Evolutionary conservation across 1,284 basidiomycete species (phyloP).

Genomic region (Sanghuangporus sanghuang): DNA sequence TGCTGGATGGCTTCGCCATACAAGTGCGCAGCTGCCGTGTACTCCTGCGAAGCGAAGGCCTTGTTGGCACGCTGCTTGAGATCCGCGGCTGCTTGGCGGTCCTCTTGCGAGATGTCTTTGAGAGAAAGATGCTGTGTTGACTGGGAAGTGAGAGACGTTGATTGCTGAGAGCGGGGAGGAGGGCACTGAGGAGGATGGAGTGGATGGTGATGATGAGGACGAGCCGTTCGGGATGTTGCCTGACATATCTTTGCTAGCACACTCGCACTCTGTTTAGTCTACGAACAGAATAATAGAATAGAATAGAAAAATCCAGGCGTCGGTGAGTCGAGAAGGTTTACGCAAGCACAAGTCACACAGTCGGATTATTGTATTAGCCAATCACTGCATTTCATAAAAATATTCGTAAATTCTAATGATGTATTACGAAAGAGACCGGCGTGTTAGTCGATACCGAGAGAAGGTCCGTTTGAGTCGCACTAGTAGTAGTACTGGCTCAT

Average conservation of each 20-base stretch:
- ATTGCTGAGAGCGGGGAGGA: background rate
- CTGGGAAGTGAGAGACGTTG: slow-evolving; percentile 39
- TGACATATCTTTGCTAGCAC: background rate
- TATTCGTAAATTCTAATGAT: too few species aligned
- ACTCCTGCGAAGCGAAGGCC: slow-evolving; percentile 68
- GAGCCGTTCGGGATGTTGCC: background rate
- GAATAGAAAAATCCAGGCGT: too few species aligned
- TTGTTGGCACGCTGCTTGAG: slow-evolving; percentile 85
- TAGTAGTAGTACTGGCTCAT: too few species aligned
- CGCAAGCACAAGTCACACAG: background rate
- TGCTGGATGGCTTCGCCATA: slow-evolving; percentile 77
- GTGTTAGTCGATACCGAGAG: too few species aligned
- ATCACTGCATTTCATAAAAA: too few species aligned
- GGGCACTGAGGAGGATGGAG: background rate
- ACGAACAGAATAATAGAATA: background rate
- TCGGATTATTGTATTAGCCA: too few species aligned
- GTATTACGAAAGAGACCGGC: too few species aligned
- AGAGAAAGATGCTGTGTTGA: slow-evolving; percentile 37
- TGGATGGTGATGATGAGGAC: background rate
- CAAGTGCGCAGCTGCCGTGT: slow-evolving; percentile 58
- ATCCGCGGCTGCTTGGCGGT: slow-evolving; percentile 58
- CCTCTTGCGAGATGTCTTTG: slow-evolving; percentile 61
- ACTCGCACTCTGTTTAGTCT: background rate
- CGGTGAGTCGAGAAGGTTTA: background rate
- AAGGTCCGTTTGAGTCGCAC: too few species aligned